These are phyloP conservation scores for Colletotrichum orchidophilum DNA, from an alignment of 2,329 filamentous ascomycete species.

Conservation along the genomic window DNA sequence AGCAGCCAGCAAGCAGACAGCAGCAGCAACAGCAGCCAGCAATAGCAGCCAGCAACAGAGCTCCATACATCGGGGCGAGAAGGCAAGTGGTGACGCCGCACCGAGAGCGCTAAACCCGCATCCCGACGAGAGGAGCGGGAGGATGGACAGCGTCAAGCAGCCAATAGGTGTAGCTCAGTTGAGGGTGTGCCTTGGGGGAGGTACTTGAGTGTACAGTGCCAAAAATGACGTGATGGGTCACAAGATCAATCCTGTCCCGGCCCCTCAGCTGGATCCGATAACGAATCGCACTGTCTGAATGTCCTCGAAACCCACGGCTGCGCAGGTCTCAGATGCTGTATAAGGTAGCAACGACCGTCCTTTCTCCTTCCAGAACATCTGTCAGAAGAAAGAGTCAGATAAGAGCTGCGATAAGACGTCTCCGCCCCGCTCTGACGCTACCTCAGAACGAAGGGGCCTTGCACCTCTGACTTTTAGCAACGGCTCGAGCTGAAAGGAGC, in stretches of 20 bases:
- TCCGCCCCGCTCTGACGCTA: not conserved
- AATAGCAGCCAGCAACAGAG: not conserved
- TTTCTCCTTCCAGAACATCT: not conserved
- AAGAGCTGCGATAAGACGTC: slow-evolving; percentile 18
- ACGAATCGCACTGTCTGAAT: not conserved
- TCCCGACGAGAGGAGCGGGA: not conserved
- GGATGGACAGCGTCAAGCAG: not conserved
- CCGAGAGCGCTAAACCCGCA: slow-evolving; percentile 16
- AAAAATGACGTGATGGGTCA: not conserved
- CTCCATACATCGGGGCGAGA: slow-evolving; percentile 19
- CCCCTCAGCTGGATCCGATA: no score
- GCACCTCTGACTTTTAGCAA: slow-evolving; percentile 29
- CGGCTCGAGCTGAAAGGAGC: not conserved
- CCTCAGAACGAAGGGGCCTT: not conserved
- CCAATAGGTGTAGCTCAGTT: not conserved
- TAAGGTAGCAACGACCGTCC: not conserved
- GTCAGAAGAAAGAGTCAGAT: not conserved
- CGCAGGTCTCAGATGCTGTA: slow-evolving; percentile 17
- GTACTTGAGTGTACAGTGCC: slow-evolving; percentile 5
- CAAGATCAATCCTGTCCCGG: no score
- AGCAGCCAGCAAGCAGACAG: not conserved
- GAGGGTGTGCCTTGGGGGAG: not conserved
- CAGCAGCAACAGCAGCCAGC: not conserved
- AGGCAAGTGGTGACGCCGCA: slow-evolving; percentile 1
- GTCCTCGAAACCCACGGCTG: not conserved